Evolutionary conservation across 2,329 filamentous ascomycete genomes (phyloP).

Genomic region (Aspergillus nomiae): DNA sequence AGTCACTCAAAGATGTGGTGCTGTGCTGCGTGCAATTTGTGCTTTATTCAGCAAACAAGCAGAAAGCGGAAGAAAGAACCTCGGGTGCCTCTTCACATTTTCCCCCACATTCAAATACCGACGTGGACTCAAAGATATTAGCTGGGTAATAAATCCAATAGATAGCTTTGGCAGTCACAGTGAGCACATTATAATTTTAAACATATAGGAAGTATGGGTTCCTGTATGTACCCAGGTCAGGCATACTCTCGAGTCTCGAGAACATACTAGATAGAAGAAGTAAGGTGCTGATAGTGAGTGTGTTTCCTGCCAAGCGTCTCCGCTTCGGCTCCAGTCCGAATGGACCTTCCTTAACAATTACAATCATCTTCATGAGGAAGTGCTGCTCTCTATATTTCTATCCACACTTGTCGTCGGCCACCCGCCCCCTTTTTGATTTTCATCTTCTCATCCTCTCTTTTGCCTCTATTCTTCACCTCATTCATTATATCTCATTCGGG

Average conservation of each 20-base stretch:
- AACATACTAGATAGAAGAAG: neutral
- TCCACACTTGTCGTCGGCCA: neutral
- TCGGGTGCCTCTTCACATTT: neutral
- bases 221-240: neutral
- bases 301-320: conserved; percentile 18
- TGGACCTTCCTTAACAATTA: conserved; percentile 7
- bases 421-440: neutral
- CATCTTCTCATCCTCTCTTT: neutral
- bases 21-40: neutral
- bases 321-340: conserved; percentile 15
- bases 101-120: neutral
- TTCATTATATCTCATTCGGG: neutral
- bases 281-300: neutral
- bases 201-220: neutral
- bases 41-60: neutral
- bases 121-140: neutral
- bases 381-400: conserved; percentile 11
- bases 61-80: neutral
- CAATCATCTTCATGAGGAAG: conserved; percentile 13
- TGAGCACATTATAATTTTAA: neutral
- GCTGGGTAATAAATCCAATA: neutral
- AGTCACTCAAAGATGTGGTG: neutral
- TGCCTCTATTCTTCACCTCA: neutral
- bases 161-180: neutral
- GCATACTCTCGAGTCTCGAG: neutral